phyloP scores from a whole-genome alignment of 345 rosid species.

The Mercurialis annua region DNA sequence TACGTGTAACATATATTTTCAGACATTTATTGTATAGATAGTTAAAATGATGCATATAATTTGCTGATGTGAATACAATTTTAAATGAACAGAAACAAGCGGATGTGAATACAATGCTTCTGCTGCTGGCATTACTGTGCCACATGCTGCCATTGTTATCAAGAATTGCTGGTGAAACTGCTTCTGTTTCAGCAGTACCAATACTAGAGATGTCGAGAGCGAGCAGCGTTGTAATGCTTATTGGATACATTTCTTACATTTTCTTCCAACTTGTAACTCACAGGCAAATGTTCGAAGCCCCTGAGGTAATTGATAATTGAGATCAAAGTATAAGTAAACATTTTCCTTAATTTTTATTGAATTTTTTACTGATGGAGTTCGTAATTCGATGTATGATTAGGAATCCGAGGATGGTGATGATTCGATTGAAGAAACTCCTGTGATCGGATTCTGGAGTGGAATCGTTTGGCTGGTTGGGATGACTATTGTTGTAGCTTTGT shows the following conservation, averaged over 20 bases:
- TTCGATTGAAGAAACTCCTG: slow-evolving; percentile 53
- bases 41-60: background rate
- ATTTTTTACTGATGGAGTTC: background rate
- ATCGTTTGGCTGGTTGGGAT: slow-evolving; percentile 77
- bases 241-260: slow-evolving; percentile 66
- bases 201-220: slow-evolving; percentile 66
- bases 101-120: slow-evolving; percentile 67
- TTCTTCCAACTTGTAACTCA: slow-evolving; percentile 82
- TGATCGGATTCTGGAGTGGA: slow-evolving; percentile 84
- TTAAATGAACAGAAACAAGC: slow-evolving; percentile 66
- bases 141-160: slow-evolving; percentile 67
- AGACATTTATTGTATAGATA: too few relatives aligned
- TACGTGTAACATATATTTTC: too few relatives aligned
- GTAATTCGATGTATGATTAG: slow-evolving; percentile 21
- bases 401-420: slow-evolving; percentile 42
- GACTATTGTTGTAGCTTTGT: slow-evolving; percentile 65
- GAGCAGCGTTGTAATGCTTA: slow-evolving; percentile 79
- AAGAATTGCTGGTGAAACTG: slow-evolving; percentile 33
- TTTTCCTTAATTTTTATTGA: too few relatives aligned
- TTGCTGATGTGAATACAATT: too few relatives aligned
- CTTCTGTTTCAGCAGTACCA: slow-evolving; percentile 31
- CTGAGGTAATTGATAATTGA: slow-evolving; percentile 31
- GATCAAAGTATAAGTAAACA: too few relatives aligned
- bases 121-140: slow-evolving; percentile 71
- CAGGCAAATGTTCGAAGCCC: slow-evolving; percentile 60